Percentiles rank a stretch among this genome's conserved stretches.
These are phyloP conservation scores for Coemansia sp. DNA, from an alignment of 192 early-diverging fungal species.

Conservation along the genomic window DNA sequence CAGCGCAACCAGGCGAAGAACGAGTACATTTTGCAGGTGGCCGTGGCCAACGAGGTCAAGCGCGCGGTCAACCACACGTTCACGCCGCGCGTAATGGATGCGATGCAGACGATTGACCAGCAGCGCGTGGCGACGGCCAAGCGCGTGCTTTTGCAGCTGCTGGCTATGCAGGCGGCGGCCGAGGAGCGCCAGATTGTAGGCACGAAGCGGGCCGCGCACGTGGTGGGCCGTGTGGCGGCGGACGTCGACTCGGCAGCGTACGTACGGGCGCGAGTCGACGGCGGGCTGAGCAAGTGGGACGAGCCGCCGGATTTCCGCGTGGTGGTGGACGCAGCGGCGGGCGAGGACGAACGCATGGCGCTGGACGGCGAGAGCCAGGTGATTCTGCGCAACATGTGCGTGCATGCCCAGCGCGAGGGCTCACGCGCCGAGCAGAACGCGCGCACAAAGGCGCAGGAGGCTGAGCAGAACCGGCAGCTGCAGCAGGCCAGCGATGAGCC, in stretches of 20 bases:
- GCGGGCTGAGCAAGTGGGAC: slow-evolving; percentile 38
- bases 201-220: slow-evolving; percentile 16
- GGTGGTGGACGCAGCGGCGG: slow-evolving; percentile 33
- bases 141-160: slow-evolving; percentile 32
- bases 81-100: slow-evolving; percentile 33
- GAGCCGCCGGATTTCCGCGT: slow-evolving; percentile 50
- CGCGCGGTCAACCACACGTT: slow-evolving; percentile 28
- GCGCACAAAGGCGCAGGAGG: slow-evolving; percentile 6
- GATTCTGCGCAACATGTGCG: slow-evolving; percentile 36
- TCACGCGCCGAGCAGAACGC: slow-evolving; percentile 21
- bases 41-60: slow-evolving; percentile 36
- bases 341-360: slow-evolving; percentile 29
- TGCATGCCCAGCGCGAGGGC: slow-evolving; percentile 27
- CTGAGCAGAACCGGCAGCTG: slow-evolving; percentile 27
- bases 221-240: slow-evolving; percentile 21
- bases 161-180: slow-evolving; percentile 35
- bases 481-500: slow-evolving; percentile 2
- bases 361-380: slow-evolving; percentile 41
- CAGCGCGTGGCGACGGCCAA: slow-evolving; percentile 24
- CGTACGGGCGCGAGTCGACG: slow-evolving; percentile 23
- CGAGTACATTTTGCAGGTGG: slow-evolving; percentile 45
- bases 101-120: slow-evolving; percentile 30
- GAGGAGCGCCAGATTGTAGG: slow-evolving; percentile 7
- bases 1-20: slow-evolving; percentile 48
- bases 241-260: slow-evolving; percentile 30